These are phyloP conservation scores for Amorphotheca resinae DNA, from an alignment of 495 filamentous ascomycete genomes.

Conservation along the genomic window DNA sequence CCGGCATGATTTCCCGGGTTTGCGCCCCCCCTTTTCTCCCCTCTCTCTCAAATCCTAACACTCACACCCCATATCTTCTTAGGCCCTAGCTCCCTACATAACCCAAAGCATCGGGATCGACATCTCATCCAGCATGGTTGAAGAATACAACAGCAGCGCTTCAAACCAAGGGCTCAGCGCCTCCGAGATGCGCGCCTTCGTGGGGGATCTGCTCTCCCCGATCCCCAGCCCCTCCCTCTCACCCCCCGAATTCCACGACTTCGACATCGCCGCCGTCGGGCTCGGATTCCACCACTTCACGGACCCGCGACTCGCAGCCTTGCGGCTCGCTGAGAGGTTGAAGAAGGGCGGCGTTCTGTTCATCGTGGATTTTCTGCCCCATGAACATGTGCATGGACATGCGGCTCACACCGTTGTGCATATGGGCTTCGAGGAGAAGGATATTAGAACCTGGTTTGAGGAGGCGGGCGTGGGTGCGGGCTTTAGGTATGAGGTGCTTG, in stretches of 20 bases:
- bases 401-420: conserved; percentile 18
- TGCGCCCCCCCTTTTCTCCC: not conserved
- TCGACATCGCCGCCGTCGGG: conserved; percentile 20
- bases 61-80: not conserved
- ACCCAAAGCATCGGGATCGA: conserved; percentile 18
- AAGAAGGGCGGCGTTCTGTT: conserved; percentile 27
- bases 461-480: conserved; percentile 12
- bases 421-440: conserved; percentile 15
- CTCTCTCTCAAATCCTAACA: not conserved
- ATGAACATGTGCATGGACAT: conserved; percentile 8
- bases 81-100: conserved; percentile 20
- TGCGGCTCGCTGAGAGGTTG: conserved; percentile 27
- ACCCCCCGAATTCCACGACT: conserved; percentile 12
- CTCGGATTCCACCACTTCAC: conserved; percentile 21
- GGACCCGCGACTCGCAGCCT: conserved; percentile 13
- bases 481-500: conserved; percentile 14
- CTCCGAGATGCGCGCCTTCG: conserved; percentile 17
- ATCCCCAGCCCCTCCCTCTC: conserved; percentile 2
- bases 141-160: conserved; percentile 16
- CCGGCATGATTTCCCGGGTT: conserved; percentile 20
- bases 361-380: conserved; percentile 22
- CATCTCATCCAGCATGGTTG: conserved; percentile 18
- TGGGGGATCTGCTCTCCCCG: conserved; percentile 16
- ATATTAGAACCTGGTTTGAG: conserved; percentile 15
- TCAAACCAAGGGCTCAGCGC: conserved; percentile 18